Conservation (phyloP, 345 rosid species). For the Pugionium dolabratum region DNA sequence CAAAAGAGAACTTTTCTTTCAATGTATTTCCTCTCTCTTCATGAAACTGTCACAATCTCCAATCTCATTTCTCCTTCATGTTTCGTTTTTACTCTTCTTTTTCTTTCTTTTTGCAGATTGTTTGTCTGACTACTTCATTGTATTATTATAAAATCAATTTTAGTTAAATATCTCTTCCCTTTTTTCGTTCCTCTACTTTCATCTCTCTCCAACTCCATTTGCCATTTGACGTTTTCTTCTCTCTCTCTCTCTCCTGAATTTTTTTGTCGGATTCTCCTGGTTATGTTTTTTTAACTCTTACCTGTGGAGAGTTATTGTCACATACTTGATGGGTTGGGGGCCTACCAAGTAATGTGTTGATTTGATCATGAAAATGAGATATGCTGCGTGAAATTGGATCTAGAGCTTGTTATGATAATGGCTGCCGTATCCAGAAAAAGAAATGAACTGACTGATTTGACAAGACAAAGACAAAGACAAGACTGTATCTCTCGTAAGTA, state of each 20-base stretch:
- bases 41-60: constrained; percentile 29
- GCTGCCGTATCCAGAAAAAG: constrained; percentile 35
- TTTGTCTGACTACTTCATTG: constrained; percentile 10
- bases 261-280: neutral
- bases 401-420: constrained; percentile 34
- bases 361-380: constrained; percentile 33
- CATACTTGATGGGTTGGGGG: neutral
- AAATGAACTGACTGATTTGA: constrained; percentile 38
- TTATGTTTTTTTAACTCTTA: neutral
- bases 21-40: too few species aligned
- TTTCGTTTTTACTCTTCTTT: neutral
- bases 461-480: constrained; percentile 38
- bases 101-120: neutral
- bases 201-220: constrained; percentile 26
- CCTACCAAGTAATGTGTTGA: neutral
- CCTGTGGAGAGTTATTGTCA: constrained; percentile 32
- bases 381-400: constrained; percentile 26
- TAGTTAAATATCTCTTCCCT: constrained; percentile 17
- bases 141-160: constrained; percentile 9
- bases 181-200: constrained; percentile 5
- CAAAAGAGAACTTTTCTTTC: too few species aligned
- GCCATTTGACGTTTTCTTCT: constrained; percentile 1
- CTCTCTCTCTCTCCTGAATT: neutral
- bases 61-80: too few species aligned
- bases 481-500: constrained; percentile 26